These are phyloP conservation scores for Pistacia integerrima DNA, from an alignment of 345 rosid genomes.

Conservation along the genomic window DNA sequence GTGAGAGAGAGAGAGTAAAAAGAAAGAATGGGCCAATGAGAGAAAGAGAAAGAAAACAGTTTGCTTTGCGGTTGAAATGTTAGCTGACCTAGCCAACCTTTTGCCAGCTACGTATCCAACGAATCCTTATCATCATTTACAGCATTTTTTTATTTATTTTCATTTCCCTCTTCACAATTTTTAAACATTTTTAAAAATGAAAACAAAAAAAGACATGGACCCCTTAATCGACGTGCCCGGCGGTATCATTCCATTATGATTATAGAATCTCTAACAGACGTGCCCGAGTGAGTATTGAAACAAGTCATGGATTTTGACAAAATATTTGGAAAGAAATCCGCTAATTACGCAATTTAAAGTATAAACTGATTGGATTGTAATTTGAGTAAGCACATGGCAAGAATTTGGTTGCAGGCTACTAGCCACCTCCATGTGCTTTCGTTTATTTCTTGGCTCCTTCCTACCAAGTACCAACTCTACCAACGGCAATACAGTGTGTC, in stretches of 20 bases:
- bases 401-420: background rate
- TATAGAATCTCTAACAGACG: conserved; percentile 8
- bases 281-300: background rate
- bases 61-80: conserved; percentile 27
- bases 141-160: too few species aligned
- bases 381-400: background rate
- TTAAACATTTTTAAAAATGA: too few species aligned
- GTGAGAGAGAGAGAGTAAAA: background rate
- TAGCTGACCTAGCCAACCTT: conserved; percentile 36
- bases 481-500: too few species aligned
- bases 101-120: conserved; percentile 38
- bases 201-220: background rate
- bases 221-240: background rate
- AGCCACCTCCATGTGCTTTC: conserved; percentile 2
- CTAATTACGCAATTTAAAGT: conserved; percentile 6
- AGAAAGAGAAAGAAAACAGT: conserved; percentile 3
- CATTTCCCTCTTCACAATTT: too few species aligned
- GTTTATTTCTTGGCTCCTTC: background rate
- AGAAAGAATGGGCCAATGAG: conserved; percentile 8
- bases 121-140: conserved; percentile 21
- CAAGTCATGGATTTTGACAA: too few species aligned
- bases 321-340: background rate
- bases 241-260: background rate
- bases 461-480: background rate
- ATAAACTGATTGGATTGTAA: background rate